Percentiles rank a stretch among this genome's conserved stretches.
These are phyloP conservation scores for Candida awuae DNA, from an alignment of 805 yeast genomes.

Conservation along the genomic window DNA sequence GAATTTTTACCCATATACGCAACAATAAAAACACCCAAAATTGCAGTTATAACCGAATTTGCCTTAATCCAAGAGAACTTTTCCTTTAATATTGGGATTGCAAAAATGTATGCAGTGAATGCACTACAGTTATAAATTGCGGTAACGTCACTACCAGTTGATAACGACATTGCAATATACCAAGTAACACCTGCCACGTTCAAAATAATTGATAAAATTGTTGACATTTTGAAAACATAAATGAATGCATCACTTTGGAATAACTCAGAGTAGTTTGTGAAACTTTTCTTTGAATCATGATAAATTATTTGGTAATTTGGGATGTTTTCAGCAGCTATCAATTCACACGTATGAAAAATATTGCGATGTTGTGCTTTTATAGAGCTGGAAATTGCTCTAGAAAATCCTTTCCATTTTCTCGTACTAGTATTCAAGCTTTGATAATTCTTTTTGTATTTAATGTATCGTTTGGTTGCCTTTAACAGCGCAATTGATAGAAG, in stretches of 20 bases:
- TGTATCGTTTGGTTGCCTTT: constrained; percentile 33
- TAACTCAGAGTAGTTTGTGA: constrained; percentile 28
- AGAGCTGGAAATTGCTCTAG: constrained; percentile 29
- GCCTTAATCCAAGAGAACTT: constrained; percentile 54
- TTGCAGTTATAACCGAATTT: constrained; percentile 60
- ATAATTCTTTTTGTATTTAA: constrained; percentile 15
- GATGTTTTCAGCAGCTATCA: constrained; percentile 24
- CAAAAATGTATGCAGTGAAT: constrained; percentile 78
- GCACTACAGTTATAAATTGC: constrained; percentile 90
- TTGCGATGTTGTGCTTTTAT: constrained; percentile 37
- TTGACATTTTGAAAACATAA: constrained; percentile 38
- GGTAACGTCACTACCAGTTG: constrained; percentile 79
- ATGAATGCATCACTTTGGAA: constrained; percentile 37
- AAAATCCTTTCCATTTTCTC: constrained; percentile 28
- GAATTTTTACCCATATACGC: constrained; percentile 50
- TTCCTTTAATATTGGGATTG: constrained; percentile 67
- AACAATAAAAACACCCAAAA: constrained; percentile 68
- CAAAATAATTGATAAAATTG: constrained; percentile 46
- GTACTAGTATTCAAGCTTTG: constrained; percentile 11
- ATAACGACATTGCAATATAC: constrained; percentile 75
- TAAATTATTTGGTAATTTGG: constrained; percentile 24
- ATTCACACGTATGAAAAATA: constrained; percentile 31
- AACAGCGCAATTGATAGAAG: constrained; percentile 39
- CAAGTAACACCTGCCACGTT: constrained; percentile 76
- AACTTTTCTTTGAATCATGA: constrained; percentile 25